phyloP scores from a whole-genome alignment of 805 yeast genomes.

The Suhomyces sp. region DNA sequence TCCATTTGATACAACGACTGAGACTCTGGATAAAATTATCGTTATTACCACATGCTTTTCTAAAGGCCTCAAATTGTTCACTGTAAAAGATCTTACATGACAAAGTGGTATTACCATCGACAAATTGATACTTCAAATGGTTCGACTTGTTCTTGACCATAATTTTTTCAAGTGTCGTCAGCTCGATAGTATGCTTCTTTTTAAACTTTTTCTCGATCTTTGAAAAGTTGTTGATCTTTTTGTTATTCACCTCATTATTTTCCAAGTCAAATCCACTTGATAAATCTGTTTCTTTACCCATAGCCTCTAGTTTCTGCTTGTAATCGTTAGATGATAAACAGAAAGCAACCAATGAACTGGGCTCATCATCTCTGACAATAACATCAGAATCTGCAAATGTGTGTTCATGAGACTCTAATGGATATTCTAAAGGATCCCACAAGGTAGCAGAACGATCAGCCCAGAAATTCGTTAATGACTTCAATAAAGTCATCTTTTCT shows the following conservation, averaged over 20 bases:
- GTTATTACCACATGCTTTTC: slow-evolving; percentile 77
- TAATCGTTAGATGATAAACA: slow-evolving; percentile 87
- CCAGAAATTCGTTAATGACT: slow-evolving; percentile 89
- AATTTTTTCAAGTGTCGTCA: slow-evolving; percentile 53
- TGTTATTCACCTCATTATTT: slow-evolving; percentile 27
- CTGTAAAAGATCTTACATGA: slow-evolving; percentile 94
- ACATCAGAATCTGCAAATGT: slow-evolving; percentile 92
- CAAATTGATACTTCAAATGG: slow-evolving; percentile 89
- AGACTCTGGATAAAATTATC: slow-evolving; percentile 82
- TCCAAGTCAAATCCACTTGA: slow-evolving; percentile 21
- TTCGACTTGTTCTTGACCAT: slow-evolving; percentile 83
- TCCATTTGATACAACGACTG: slow-evolving; percentile 93
- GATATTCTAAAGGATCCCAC: slow-evolving; percentile 91
- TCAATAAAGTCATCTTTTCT: slow-evolving; percentile 76
- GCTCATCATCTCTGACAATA: slow-evolving; percentile 93
- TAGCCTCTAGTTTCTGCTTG: slow-evolving; percentile 53
- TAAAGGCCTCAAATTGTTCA: slow-evolving; percentile 93
- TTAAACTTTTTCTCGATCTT: slow-evolving; percentile 44
- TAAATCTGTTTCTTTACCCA: slow-evolving; percentile 24
- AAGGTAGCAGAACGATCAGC: slow-evolving; percentile 94
- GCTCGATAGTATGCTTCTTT: slow-evolving; percentile 23
- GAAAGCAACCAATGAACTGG: slow-evolving; percentile 90
- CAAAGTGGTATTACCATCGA: slow-evolving; percentile 73
- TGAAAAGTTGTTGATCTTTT: slow-evolving; percentile 36
- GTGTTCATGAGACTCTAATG: slow-evolving; percentile 78